Evolutionary conservation across 2,329 filamentous ascomycete species (phyloP).

Genomic region (Aureobasidium sp.): DNA sequence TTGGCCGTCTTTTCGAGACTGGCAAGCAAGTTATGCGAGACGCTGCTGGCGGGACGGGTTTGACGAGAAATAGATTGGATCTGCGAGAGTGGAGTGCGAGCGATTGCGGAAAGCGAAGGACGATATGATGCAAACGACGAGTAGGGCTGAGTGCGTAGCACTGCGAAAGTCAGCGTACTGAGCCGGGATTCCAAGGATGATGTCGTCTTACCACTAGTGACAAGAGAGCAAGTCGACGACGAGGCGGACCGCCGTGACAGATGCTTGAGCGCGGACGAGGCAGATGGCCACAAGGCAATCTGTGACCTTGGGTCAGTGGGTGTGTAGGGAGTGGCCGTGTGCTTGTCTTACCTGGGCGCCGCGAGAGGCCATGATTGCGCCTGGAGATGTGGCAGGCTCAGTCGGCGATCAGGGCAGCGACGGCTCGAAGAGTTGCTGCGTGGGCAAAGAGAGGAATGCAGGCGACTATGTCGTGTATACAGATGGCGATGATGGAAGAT

Average conservation of each 20-base stretch:
- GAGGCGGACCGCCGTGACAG: constrained; percentile 1
- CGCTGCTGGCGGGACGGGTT: constrained; percentile 32
- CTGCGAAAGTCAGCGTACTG: background rate
- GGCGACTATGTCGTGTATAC: background rate
- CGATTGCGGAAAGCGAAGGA: background rate
- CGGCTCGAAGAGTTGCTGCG: background rate
- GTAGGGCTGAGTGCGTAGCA: background rate
- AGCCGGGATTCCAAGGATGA: too few relatives aligned
- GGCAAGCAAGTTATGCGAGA: constrained; percentile 57
- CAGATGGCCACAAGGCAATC: constrained; percentile 11
- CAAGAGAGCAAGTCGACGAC: background rate
- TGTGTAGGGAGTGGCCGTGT: background rate
- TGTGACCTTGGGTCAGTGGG: background rate
- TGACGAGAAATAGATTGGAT: constrained; percentile 24
- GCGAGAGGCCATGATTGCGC: constrained; percentile 15
- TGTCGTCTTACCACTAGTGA: background rate
- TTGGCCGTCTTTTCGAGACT: constrained; percentile 88
- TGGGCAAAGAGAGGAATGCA: background rate
- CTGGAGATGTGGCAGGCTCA: background rate
- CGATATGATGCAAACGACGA: background rate
- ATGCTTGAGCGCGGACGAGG: constrained; percentile 4
- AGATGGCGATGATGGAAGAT: background rate
- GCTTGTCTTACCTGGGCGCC: constrained; percentile 1
- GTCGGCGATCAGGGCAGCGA: background rate
- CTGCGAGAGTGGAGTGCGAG: constrained; percentile 19